phyloP scores from a whole-genome alignment of 805 yeast species.

The Yarrowia porcina region DNA sequence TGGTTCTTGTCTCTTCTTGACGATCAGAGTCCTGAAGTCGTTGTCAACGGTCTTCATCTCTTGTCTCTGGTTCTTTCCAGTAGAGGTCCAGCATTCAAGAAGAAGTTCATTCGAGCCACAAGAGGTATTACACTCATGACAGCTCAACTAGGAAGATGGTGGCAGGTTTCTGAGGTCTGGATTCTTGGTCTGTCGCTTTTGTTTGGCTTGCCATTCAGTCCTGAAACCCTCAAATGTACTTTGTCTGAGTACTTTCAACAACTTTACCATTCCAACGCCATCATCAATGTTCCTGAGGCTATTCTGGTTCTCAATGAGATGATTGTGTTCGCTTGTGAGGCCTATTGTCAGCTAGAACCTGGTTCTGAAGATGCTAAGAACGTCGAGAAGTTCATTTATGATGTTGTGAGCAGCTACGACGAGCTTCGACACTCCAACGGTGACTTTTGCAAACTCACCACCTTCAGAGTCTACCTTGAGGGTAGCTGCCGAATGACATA shows the following conservation, averaged over 20 bases:
- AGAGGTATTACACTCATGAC: slow-evolving; percentile 51
- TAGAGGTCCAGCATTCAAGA: slow-evolving; percentile 48
- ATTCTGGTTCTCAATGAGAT: slow-evolving; percentile 18
- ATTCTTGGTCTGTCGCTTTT: slow-evolving; percentile 30
- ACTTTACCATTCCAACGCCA: not conserved
- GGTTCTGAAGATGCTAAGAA: not conserved
- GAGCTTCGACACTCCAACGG: slow-evolving; percentile 7
- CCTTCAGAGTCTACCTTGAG: slow-evolving; percentile 8
- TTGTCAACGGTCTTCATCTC: slow-evolving; percentile 42
- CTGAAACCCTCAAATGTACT: not conserved
- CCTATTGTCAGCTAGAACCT: not conserved
- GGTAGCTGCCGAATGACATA: slow-evolving; percentile 13
- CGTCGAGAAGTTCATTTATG: not conserved
- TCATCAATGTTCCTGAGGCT: slow-evolving; percentile 16
- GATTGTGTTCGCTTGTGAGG: slow-evolving; percentile 12
- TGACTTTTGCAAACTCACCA: slow-evolving; percentile 13
- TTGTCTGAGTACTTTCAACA: not conserved
- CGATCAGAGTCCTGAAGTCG: slow-evolving; percentile 40
- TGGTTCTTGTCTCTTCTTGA: slow-evolving; percentile 59
- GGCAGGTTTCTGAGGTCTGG: slow-evolving; percentile 48
- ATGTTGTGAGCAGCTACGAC: slow-evolving; percentile 2
- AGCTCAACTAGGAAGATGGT: slow-evolving; percentile 46
- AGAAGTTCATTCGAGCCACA: slow-evolving; percentile 48
- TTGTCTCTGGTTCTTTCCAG: slow-evolving; percentile 49
- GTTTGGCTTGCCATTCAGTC: slow-evolving; percentile 40